Evolutionary conservation across 2,329 filamentous ascomycete genomes (phyloP).

Genomic region (Alternaria ventricosa): DNA sequence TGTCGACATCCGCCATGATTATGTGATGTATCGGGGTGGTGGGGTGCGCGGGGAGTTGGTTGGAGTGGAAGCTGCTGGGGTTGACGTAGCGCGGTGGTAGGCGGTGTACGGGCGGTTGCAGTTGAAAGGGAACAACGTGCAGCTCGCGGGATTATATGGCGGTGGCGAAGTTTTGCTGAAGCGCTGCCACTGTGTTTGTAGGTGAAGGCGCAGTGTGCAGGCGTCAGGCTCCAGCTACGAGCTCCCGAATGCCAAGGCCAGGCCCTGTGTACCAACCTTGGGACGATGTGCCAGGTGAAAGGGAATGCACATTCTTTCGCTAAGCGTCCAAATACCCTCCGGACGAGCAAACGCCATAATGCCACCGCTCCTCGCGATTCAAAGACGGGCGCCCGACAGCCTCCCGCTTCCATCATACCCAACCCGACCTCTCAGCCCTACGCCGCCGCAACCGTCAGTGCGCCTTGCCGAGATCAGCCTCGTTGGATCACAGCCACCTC

Average conservation of each 20-base stretch:
- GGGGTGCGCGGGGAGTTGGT: constrained; percentile 29
- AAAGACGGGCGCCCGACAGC: background rate
- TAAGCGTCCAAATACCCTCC: background rate
- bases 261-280: constrained; percentile 3
- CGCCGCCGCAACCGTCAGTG: constrained; percentile 27
- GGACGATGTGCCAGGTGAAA: background rate
- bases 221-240: constrained; percentile 22
- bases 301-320: background rate
- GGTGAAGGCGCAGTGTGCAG: constrained; percentile 11
- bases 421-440: constrained; percentile 22
- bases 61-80: constrained; percentile 2
- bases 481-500: constrained; percentile 28
- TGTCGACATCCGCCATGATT: constrained; percentile 92
- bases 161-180: constrained; percentile 10
- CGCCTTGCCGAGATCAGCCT: constrained; percentile 22
- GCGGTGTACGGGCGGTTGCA: background rate
- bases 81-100: background rate
- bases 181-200: background rate
- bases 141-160: constrained; percentile 7
- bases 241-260: constrained; percentile 19
- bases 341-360: background rate
- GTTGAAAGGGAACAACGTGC: background rate
- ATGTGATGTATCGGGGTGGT: constrained; percentile 23
- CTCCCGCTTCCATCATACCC: constrained; percentile 2
- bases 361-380: background rate